Percentiles rank a stretch among this genome's conserved stretches.
phyloP scores from a whole-genome alignment of 345 rosid genomes.

The Pugionium dolabratum region DNA sequence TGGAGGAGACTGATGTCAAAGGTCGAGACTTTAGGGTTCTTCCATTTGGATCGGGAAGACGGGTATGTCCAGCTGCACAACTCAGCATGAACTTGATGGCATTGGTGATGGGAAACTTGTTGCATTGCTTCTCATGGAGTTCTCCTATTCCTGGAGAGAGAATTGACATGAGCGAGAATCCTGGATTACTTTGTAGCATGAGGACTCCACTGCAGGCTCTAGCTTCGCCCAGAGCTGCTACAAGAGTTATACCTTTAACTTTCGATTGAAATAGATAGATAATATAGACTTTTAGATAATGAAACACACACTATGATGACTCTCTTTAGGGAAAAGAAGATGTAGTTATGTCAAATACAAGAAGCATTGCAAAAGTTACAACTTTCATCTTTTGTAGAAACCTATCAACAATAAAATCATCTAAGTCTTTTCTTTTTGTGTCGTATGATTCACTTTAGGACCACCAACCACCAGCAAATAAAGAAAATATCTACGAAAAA shows the following conservation, averaged over 20 bases:
- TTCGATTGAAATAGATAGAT: not conserved
- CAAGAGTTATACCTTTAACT: constrained; percentile 23
- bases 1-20: constrained; percentile 45
- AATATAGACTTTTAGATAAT: constrained; percentile 3
- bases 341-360: constrained; percentile 13
- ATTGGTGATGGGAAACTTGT: constrained; percentile 46
- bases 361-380: not conserved
- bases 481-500: no score
- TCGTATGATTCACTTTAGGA: no score
- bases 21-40: constrained; percentile 52
- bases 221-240: constrained; percentile 38
- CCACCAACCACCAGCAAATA: no score
- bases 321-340: constrained; percentile 5
- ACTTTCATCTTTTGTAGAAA: not conserved
- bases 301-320: constrained; percentile 19
- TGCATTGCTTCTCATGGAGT: constrained; percentile 51
- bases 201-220: constrained; percentile 43
- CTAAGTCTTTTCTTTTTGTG: no score
- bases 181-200: constrained; percentile 47
- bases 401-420: no score
- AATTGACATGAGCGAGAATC: constrained; percentile 40
- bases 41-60: constrained; percentile 54
- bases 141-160: constrained; percentile 29
- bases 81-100: constrained; percentile 48
- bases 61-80: constrained; percentile 54